phyloP scores from a whole-genome alignment of 306 rosid genomes.

The Oxytropis ochrocephala region DNA sequence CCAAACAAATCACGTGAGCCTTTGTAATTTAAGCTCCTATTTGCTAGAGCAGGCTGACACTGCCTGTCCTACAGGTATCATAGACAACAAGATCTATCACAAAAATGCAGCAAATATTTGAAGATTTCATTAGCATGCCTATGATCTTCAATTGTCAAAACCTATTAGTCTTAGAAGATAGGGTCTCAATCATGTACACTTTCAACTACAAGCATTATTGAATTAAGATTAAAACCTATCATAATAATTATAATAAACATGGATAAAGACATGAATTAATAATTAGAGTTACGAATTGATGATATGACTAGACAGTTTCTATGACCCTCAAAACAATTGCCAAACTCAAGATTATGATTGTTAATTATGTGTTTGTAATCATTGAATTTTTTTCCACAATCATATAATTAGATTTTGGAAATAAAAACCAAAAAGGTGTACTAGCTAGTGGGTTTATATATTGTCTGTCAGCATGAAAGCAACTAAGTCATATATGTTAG shows the following conservation, averaged over 20 bases:
- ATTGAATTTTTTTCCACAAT: background rate
- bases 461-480: constrained; percentile 18
- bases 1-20: constrained; percentile 21
- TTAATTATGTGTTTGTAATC: background rate
- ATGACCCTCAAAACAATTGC: constrained; percentile 21
- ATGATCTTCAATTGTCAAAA: constrained; percentile 2
- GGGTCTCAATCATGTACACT: constrained; percentile 11
- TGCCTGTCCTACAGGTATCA: constrained; percentile 22
- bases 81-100: constrained; percentile 29
- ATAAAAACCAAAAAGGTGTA: background rate
- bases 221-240: background rate
- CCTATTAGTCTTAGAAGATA: background rate
- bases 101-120: background rate
- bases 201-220: constrained; percentile 10
- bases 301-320: constrained; percentile 23
- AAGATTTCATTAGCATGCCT: constrained; percentile 25
- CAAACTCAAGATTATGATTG: constrained; percentile 13
- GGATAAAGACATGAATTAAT: constrained; percentile 22
- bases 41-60: background rate
- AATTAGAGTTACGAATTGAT: background rate
- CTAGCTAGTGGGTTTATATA: constrained; percentile 21
- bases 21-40: background rate
- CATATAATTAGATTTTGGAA: constrained; percentile 2
- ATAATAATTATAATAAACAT: background rate
- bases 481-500: constrained; percentile 13